Evolutionary conservation across 441 rosid species (phyloP), one percentile per base, ranked within the genome.

Genomic region (Lepidium campestre): DNA sequence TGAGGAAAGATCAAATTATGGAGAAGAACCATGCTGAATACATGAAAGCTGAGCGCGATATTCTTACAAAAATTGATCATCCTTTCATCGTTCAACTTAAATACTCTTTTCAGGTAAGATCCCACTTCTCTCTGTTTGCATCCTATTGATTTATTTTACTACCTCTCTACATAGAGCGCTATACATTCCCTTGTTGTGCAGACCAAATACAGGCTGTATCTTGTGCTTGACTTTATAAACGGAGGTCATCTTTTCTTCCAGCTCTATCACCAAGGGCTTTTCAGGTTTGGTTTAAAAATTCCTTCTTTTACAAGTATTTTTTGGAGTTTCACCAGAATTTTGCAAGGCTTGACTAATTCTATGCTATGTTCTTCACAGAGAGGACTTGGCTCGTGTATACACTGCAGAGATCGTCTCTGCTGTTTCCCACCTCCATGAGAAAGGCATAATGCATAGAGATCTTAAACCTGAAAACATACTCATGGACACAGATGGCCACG

Each of bases 191-290:
- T 35, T 15, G 27, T 17, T 57, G 9, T 75, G 80, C 89, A 93
- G 97, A 93, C 96, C 14, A 93, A 93, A 65, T 93, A 93, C 40
- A 81, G 97, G 70, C 72, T 93, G 13, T 91, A 89, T 73, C 97
- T 91, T 7, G 90, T 93, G 70, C 75, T 93, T 45, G 99, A 93
- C 78, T 93, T 93, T 74, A 82, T 93, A 29, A 93, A 93, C 29
- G 99, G 99, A 7, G 99, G 97, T 7, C 99, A 93, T 78, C 91
- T 93, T 1, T 93, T 93, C 77, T 93, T 93, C 76, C 99, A 93
- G 86, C 96, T 93, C 53, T 86, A 89, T 74, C 82, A 84, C 76
- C 99, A 93, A 63, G 99, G 99, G 20, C 93, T 93, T 73, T 93
- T 93, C 86, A 87, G 93, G 98, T 90, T 77, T 62, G 18, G 37